These are phyloP conservation scores for Saccharomycopsis vini DNA, from an alignment of 805 yeast genomes.

Conservation along the genomic window DNA sequence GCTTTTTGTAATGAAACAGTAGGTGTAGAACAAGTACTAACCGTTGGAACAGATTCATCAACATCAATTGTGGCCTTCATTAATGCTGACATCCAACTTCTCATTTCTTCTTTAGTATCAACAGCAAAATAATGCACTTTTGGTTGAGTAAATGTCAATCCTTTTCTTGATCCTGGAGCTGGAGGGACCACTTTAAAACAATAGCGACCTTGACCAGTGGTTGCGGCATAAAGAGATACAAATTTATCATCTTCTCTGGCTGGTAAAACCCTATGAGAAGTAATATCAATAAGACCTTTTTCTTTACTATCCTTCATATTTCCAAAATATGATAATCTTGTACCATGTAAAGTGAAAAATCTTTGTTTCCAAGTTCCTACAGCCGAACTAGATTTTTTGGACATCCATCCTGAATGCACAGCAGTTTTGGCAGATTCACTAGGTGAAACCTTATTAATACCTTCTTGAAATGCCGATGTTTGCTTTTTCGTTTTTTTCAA, in stretches of 20 bases:
- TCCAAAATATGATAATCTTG: slow-evolving; percentile 81
- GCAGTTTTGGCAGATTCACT: slow-evolving; percentile 71
- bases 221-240: slow-evolving; percentile 81
- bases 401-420: slow-evolving; percentile 89
- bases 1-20: slow-evolving; percentile 84
- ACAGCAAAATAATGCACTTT: slow-evolving; percentile 95
- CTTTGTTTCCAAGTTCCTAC: slow-evolving; percentile 90
- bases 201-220: slow-evolving; percentile 87
- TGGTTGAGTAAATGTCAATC: slow-evolving; percentile 92
- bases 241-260: slow-evolving; percentile 76
- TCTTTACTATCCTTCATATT: slow-evolving; percentile 73
- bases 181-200: slow-evolving; percentile 94
- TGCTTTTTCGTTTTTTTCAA: slow-evolving; percentile 42
- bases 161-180: slow-evolving; percentile 93
- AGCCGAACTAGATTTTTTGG: slow-evolving; percentile 77
- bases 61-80: slow-evolving; percentile 95
- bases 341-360: slow-evolving; percentile 78
- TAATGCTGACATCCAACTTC: slow-evolving; percentile 89
- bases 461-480: slow-evolving; percentile 81
- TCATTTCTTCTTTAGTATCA: slow-evolving; percentile 83
- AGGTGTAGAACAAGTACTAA: slow-evolving; percentile 91
- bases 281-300: slow-evolving; percentile 89
- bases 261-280: slow-evolving; percentile 87
- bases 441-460: slow-evolving; percentile 68
- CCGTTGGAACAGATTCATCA: slow-evolving; percentile 86